These are phyloP conservation scores for Pontederia paniculata DNA, from an alignment of 176 grass and related monocot genomes.

Conservation along the genomic window DNA sequence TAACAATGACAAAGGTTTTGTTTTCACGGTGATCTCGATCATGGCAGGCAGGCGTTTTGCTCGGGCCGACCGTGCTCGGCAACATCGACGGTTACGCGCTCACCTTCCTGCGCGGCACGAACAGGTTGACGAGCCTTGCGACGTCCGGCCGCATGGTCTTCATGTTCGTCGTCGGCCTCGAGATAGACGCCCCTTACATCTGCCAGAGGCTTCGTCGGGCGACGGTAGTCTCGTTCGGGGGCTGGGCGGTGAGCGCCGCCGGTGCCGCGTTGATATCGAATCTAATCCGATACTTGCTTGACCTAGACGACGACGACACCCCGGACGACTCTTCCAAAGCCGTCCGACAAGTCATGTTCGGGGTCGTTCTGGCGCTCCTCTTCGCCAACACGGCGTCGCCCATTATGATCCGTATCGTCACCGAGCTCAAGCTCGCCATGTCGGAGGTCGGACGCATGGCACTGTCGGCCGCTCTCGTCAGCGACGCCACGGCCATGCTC, in stretches of 20 bases:
- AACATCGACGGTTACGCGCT: slow-evolving; percentile 6
- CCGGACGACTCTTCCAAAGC: no score
- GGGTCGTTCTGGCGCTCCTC: slow-evolving; percentile 26
- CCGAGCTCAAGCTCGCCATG: slow-evolving; percentile 49
- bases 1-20: no score
- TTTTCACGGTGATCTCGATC: no score
- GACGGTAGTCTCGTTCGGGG: slow-evolving; percentile 14
- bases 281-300: slow-evolving; percentile 21
- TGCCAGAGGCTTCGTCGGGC: slow-evolving; percentile 32
- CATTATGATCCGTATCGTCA: slow-evolving; percentile 53
- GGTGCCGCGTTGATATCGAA: neutral
- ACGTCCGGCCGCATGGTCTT: slow-evolving; percentile 34
- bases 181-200: slow-evolving; percentile 53
- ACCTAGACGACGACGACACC: neutral
- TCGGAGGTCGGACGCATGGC: slow-evolving; percentile 55
- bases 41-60: slow-evolving; percentile 37
- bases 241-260: neutral
- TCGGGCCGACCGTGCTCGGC: slow-evolving; percentile 30
- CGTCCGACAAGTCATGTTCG: slow-evolving; percentile 14
- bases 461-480: slow-evolving; percentile 43
- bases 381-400: slow-evolving; percentile 49
- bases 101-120: slow-evolving; percentile 13
- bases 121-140: slow-evolving; percentile 19
- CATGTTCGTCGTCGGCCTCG: slow-evolving; percentile 65
- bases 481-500: slow-evolving; percentile 39